Evolutionary conservation across 441 rosid genomes (phyloP), one percentile per base, ranked within the genome.

Genomic region (Dalechampia spathulata): DNA sequence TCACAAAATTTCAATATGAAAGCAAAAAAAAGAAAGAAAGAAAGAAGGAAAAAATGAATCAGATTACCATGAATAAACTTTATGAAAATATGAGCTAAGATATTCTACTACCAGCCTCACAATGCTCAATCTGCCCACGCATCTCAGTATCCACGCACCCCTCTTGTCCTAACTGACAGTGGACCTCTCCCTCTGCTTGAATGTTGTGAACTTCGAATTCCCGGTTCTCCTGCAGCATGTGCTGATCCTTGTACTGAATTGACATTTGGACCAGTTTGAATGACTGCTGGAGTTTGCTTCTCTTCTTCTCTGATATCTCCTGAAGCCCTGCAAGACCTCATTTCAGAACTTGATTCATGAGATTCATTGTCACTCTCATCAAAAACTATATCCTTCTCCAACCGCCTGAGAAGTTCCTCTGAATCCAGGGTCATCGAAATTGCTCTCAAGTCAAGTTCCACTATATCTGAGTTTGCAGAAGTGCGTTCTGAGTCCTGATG

Each of bases 371-470:
- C 94, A 34, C 94, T 85, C 7, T 87, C 81, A 23, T 76, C 50
- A 48, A 83, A 68, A 41, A 66, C 69, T 47, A 68, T 63, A 32
- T 82, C 91, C 78, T 82, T 74, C 26, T 86, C 95, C 73, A n/a
- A n/a, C n/a, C 75, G 62, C 60, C 76, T 73, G 48, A 67, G 55
- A 27, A 68, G 78, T 45, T 79, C 75, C 52, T 68, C 79, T 52
- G n/a, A n/a, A n/a, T 74, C 75, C 21, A 60, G 71, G 28, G 56
- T n/a, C n/a, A n/a, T n/a, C n/a, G n/a, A n/a, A n/a, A n/a, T n/a
- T n/a, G n/a, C n/a, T n/a, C n/a, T n/a, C n/a, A n/a, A n/a, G n/a
- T n/a, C n/a, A n/a, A n/a, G n/a, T n/a, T n/a, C n/a, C n/a, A n/a
- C 30, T 6, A 51, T 16, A 49, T 46, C 75, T 48, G 85, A 75